Evolutionary conservation across 2,329 filamentous ascomycete species (phyloP).

Genomic region (Curvularia verruculosa): DNA sequence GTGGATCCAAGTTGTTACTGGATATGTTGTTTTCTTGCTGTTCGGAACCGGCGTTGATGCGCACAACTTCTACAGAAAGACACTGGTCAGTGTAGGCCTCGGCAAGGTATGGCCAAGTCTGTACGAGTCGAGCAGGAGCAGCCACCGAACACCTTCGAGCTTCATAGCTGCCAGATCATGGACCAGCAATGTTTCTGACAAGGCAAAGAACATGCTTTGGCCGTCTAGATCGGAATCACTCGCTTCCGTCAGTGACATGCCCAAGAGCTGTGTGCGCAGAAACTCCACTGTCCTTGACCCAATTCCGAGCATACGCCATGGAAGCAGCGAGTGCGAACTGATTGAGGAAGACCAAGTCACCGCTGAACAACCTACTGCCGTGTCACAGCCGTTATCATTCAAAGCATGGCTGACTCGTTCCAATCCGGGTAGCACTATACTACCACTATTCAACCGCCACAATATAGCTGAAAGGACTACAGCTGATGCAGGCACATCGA

Average conservation of each 20-base stretch:
- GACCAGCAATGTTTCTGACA: constrained; percentile 25
- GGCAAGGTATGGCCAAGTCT: constrained; percentile 42
- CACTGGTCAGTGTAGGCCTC: constrained; percentile 32
- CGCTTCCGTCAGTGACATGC: constrained; percentile 14
- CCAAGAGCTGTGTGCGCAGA: constrained; percentile 1
- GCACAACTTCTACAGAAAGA: constrained; percentile 36
- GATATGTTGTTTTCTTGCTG: constrained; percentile 64
- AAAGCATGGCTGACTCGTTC: constrained; percentile 26
- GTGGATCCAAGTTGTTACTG: constrained; percentile 63
- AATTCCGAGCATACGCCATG: constrained; percentile 5
- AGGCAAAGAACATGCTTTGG: constrained; percentile 34
- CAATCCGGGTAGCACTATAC: constrained; percentile 10
- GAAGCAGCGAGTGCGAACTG: constrained; percentile 19
- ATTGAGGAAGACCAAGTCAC: not conserved
- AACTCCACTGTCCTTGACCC: constrained; percentile 16
- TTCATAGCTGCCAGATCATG: constrained; percentile 26
- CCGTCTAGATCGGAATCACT: constrained; percentile 25
- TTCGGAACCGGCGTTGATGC: constrained; percentile 70
- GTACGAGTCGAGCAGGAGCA: constrained; percentile 25
- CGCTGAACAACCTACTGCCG: not conserved
- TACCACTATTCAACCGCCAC: constrained; percentile 27
- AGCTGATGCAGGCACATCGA: not conserved
- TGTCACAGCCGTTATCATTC: constrained; percentile 23
- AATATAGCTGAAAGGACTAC: constrained; percentile 8
- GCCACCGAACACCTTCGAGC: constrained; percentile 21